Evolutionary conservation across 2,329 filamentous ascomycete species (phyloP).

Genomic region (Diaporthe sp.): DNA sequence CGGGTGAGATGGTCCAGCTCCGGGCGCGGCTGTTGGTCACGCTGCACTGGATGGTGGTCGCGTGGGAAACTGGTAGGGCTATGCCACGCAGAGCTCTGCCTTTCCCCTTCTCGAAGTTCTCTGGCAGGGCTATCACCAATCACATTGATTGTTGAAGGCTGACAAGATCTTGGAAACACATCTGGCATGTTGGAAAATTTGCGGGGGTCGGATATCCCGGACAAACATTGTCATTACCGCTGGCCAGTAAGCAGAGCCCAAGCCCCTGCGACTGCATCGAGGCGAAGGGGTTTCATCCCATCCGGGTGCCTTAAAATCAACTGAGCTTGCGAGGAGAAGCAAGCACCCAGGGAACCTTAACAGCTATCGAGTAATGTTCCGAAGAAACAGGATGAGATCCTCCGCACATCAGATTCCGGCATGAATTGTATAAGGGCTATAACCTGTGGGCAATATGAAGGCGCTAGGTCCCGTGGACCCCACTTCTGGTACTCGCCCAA

Average conservation of each 20-base stretch:
- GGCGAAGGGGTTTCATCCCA: conserved; percentile 18
- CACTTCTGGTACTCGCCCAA: not conserved
- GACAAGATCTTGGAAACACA: conserved; percentile 8
- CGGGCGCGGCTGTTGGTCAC: conserved; percentile 6
- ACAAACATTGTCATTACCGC: conserved; percentile 1
- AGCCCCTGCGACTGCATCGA: conserved; percentile 14
- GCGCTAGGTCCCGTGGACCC: not conserved
- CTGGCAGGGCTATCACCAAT: conserved; percentile 19
- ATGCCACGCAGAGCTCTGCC: conserved; percentile 8
- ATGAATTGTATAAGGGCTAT: not conserved
- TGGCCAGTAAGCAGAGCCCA: not conserved
- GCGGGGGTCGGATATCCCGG: not conserved
- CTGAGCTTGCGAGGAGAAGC: conserved; percentile 29
- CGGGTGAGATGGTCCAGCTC: conserved; percentile 19
- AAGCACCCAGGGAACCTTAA: conserved; percentile 1
- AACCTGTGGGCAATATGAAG: conserved; percentile 16
- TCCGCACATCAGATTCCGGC: conserved; percentile 19
- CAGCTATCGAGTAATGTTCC: conserved; percentile 8
- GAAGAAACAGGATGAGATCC: conserved; percentile 8
- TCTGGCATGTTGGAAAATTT: not conserved
- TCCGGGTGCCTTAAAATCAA: conserved; percentile 8
- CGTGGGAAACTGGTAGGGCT: conserved; percentile 11
- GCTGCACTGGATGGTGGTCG: conserved; percentile 9
- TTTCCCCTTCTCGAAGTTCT: conserved; percentile 17
- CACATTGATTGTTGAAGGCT: not conserved